Base-by-base conservation (phyloP, 441 rosid genomes). In the Populus hybrid region DNA sequence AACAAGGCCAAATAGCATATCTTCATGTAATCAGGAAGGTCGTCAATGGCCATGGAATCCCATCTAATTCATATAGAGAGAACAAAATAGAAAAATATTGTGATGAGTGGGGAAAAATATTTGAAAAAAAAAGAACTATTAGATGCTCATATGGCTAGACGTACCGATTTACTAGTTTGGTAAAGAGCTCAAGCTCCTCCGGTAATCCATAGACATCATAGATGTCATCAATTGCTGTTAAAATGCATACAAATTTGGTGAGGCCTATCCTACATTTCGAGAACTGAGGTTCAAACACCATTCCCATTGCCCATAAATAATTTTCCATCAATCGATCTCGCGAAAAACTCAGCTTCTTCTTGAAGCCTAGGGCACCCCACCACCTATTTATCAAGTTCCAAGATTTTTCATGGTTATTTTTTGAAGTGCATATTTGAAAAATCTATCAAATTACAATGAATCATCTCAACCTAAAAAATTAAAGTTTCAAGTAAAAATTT, bases 251-350 rank as follows among this genome's bases (percentile, higher is more conserved):
- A 6, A 75, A 68, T 73, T 83, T 81, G 1, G 87, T 79, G 6
- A 81, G 38, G 1, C 11, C 21, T 64, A 24, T 81, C 19, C 90
- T 79, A 36, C 71, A 78, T 12, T 76, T 70, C 19, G 70, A 66
- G 68, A 46, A 75, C 12, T 42, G 70, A 0, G 87, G 87, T 50
- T 84, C 82, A 10, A 21, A 70, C 4, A 23, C 23, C 10, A 72
- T 28, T 4, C 87, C 85, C 16, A 76, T 32, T 32, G 84, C 42
- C 73, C 71, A 82, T 14, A 85, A 73, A 30, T 64, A 87, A 59
- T 76, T 75, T 69, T 84, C 87, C 70, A 85, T 46, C 69, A 80
- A 70, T 72, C 83, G 76, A 59, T 85, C 85, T 67, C 87, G 71
- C 0, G 82, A 38, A 72, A 85, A 84, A 0, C 57, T 38, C 28